phyloP scores from a whole-genome alignment of 352 stramenopile species.

The Globisporangium spinosum region DNA sequence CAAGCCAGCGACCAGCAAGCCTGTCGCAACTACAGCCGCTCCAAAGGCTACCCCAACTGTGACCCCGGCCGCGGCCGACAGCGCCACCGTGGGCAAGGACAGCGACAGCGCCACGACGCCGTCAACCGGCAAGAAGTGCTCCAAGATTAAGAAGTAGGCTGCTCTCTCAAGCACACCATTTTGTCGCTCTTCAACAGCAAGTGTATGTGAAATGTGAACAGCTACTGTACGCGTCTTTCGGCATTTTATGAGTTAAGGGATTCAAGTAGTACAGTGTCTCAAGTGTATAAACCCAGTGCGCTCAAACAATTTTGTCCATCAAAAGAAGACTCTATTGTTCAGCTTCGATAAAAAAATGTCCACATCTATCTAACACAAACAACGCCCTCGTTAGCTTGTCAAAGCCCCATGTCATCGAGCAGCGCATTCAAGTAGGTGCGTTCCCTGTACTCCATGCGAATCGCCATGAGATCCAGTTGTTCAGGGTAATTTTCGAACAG shows the following conservation, averaged over 20 bases:
- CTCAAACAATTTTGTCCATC: background rate
- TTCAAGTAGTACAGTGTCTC: background rate
- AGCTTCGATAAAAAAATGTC: background rate
- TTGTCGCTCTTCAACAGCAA: background rate
- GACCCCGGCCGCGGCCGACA: background rate
- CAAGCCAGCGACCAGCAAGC: conserved; percentile 1
- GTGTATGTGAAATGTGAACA: background rate
- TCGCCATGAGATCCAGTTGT: background rate
- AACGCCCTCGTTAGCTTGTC: background rate
- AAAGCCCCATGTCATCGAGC: background rate
- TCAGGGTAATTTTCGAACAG: conserved; percentile 3
- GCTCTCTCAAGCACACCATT: background rate
- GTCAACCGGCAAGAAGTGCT: conserved; percentile 1
- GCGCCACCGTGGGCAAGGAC: conserved; percentile 4
- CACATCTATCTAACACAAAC: background rate
- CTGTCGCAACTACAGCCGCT: background rate
- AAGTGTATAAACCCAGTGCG: background rate
- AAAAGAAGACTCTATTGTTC: background rate
- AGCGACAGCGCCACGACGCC: conserved; percentile 1
- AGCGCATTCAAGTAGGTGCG: conserved; percentile 4
- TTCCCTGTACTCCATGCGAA: conserved; percentile 3
- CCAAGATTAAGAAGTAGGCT: conserved; percentile 10
- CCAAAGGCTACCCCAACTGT: conserved; percentile 7
- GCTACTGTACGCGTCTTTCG: background rate
- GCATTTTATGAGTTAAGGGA: background rate